Conservation (phyloP, 805 yeast genomes). For the Suhomyces sp. region DNA sequence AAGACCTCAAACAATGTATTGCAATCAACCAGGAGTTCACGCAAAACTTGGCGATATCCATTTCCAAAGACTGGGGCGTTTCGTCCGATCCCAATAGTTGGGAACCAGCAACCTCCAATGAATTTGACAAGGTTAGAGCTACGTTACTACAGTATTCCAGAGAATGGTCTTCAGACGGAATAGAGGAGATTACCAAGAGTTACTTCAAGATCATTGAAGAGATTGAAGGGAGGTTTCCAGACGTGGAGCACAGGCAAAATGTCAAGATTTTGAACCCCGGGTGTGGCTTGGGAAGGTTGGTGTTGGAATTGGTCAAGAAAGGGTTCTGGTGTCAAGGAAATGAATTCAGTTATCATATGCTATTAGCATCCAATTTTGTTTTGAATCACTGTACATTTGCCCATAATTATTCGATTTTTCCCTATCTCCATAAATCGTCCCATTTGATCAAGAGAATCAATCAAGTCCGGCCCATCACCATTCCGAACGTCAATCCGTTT, state of each 20-base stretch:
- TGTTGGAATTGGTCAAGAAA: conserved; percentile 50
- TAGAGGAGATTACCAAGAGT: conserved; percentile 40
- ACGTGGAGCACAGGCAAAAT: conserved; percentile 31
- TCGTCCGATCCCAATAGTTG: conserved; percentile 37
- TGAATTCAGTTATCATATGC: conserved; percentile 65
- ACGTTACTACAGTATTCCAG: conserved; percentile 56
- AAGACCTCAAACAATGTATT: conserved; percentile 42
- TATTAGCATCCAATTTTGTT: conserved; percentile 53
- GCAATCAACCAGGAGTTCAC: conserved; percentile 46
- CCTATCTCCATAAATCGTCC: conserved; percentile 54
- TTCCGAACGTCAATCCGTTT: conserved; percentile 54
- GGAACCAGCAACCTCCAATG: conserved; percentile 41
- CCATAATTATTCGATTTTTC: conserved; percentile 46
- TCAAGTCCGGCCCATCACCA: conserved; percentile 49
- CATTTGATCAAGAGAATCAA: conserved; percentile 44
- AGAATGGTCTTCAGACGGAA: conserved; percentile 63
- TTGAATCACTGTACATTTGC: conserved; percentile 46
- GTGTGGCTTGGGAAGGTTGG: conserved; percentile 61
- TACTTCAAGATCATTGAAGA: conserved; percentile 39
- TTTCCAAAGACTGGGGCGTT: conserved; percentile 54
- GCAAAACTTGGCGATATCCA: conserved; percentile 38
- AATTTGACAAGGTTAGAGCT: conserved; percentile 57
- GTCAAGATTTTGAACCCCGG: conserved; percentile 59
- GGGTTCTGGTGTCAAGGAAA: conserved; percentile 69
- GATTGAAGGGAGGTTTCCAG: conserved; percentile 38